phyloP scores from a whole-genome alignment of 2,329 filamentous ascomycete species.

The Stagonosporopsis vannaccii region DNA sequence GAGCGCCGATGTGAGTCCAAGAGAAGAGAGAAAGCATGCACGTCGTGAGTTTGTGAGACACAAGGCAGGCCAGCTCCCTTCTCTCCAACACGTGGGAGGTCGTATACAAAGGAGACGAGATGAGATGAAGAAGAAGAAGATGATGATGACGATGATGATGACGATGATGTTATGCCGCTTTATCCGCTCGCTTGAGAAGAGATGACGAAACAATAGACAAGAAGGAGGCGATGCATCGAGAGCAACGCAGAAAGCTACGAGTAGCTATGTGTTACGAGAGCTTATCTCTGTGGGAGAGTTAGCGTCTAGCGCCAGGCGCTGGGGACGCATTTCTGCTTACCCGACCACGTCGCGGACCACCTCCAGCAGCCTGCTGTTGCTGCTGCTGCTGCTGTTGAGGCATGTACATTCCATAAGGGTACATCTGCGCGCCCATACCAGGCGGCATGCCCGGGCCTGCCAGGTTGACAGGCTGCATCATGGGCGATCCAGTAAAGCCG shows the following conservation, averaged over 20 bases:
- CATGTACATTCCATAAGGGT: constrained; percentile 62
- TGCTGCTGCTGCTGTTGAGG: constrained; percentile 52
- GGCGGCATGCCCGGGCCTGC: constrained; percentile 47
- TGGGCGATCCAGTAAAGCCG: constrained; percentile 51
- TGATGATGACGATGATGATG: background rate
- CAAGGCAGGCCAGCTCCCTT: constrained; percentile 45
- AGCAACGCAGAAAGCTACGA: constrained; percentile 7
- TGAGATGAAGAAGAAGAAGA: constrained; percentile 17
- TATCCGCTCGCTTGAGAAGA: constrained; percentile 27
- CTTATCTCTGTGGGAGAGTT: constrained; percentile 42
- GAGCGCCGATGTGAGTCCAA: constrained; percentile 15
- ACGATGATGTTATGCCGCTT: constrained; percentile 26
- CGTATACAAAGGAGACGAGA: constrained; percentile 29
- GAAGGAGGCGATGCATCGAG: constrained; percentile 23
- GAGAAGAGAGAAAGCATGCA: constrained; percentile 28
- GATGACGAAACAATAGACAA: constrained; percentile 25
- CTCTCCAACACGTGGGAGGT: constrained; percentile 36
- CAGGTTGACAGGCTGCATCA: constrained; percentile 59
- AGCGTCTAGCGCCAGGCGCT: constrained; percentile 29
- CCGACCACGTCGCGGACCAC: constrained; percentile 61
- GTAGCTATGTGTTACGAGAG: background rate
- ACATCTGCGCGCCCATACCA: constrained; percentile 47
- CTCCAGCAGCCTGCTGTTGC: constrained; percentile 49
- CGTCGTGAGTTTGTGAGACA: constrained; percentile 38
- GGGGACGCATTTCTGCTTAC: constrained; percentile 52